phyloP scores from a whole-genome alignment of 2,329 filamentous ascomycete species.

The Verticillium nubilum region DNA sequence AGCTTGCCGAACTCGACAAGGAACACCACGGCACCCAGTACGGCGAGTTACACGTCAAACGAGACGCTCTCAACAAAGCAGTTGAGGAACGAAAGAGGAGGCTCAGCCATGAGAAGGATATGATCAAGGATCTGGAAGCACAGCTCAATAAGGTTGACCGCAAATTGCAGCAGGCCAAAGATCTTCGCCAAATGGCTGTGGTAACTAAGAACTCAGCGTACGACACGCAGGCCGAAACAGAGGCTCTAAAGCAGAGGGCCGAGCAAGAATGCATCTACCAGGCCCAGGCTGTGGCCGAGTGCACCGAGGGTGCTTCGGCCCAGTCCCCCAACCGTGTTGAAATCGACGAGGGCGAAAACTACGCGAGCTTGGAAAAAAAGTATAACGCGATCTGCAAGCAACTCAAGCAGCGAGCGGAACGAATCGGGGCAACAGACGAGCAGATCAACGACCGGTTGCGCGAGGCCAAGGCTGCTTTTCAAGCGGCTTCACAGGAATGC shows the following conservation, averaged over 20 bases:
- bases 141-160: slow-evolving; percentile 47
- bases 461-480: slow-evolving; percentile 33
- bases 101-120: slow-evolving; percentile 28
- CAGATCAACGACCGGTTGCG: slow-evolving; percentile 51
- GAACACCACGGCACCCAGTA: slow-evolving; percentile 50
- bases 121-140: slow-evolving; percentile 21
- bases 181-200: slow-evolving; percentile 48
- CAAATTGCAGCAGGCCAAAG: slow-evolving; percentile 42
- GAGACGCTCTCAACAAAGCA: slow-evolving; percentile 39
- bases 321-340: slow-evolving; percentile 52
- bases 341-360: slow-evolving; percentile 60
- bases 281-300: slow-evolving; percentile 43
- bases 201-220: slow-evolving; percentile 58
- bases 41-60: slow-evolving; percentile 43
- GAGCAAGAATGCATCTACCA: slow-evolving; percentile 43
- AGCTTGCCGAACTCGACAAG: slow-evolving; percentile 38
- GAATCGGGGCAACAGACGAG: slow-evolving; percentile 58
- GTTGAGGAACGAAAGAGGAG: slow-evolving; percentile 33
- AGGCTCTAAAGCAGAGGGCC: slow-evolving; percentile 36
- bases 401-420: slow-evolving; percentile 49
- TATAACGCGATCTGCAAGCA: slow-evolving; percentile 51
- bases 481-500: slow-evolving; percentile 29
- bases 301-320: slow-evolving; percentile 46
- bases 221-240: slow-evolving; percentile 42
- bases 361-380: slow-evolving; percentile 47